Percentiles rank a stretch among this genome's conserved stretches.
Conservation (phyloP, 805 yeast genomes). For the Blastobotrys muscicola region DNA sequence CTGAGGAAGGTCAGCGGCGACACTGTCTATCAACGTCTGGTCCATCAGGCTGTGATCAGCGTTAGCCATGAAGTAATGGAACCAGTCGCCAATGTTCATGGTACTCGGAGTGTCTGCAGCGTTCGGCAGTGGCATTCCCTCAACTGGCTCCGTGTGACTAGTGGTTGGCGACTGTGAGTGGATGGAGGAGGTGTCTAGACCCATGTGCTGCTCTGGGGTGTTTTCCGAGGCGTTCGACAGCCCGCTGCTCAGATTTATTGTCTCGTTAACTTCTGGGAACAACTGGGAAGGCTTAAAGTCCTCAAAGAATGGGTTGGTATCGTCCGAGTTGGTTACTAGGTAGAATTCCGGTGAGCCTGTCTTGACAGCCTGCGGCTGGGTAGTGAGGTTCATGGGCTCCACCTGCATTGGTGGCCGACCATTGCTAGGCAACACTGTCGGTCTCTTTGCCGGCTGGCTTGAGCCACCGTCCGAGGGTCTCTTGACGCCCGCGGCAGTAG, state of each 20-base stretch:
- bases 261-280: conserved; percentile 32
- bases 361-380: not conserved
- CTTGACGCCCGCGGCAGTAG: not conserved
- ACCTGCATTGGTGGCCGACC: no score
- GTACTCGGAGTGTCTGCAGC: conserved; percentile 22
- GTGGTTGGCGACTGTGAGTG: not conserved
- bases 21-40: no score
- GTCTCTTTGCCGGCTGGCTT: no score
- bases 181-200: not conserved
- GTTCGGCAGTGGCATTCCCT: conserved; percentile 1
- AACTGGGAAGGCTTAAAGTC: conserved; percentile 50
- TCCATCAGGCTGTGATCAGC: conserved; percentile 1
- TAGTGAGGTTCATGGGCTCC: not conserved
- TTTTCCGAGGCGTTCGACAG: conserved; percentile 1
- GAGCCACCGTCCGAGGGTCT: no score
- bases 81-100: conserved; percentile 32
- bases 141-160: not conserved
- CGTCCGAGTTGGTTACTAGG: conserved; percentile 24
- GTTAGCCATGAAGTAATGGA: conserved; percentile 26
- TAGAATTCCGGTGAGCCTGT: conserved; percentile 22
- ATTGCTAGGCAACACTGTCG: no score
- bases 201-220: not conserved
- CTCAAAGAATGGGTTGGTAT: conserved; percentile 31
- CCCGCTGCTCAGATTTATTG: not conserved
- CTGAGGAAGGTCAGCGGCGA: no score